Conservation (phyloP, 1,284 basidiomycete species). For the Apiotrichum gracile region DNA sequence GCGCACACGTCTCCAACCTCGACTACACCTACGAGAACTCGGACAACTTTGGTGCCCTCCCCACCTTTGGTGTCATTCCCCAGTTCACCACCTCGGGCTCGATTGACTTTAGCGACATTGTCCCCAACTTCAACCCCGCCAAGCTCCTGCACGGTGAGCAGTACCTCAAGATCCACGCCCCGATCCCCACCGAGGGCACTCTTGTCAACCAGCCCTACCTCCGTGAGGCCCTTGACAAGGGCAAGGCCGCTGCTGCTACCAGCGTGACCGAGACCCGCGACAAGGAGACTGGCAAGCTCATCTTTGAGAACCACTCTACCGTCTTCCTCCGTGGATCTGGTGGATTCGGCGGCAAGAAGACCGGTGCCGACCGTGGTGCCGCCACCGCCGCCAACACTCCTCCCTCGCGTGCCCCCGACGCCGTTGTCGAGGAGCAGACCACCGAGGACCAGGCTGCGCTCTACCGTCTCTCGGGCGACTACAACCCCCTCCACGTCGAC, state of each 20-base stretch:
- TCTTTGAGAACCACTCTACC: conserved; percentile 91
- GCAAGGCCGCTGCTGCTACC: conserved; percentile 86
- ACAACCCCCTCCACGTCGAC: conserved; percentile 88
- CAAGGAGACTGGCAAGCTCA: conserved; percentile 66
- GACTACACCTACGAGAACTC: conserved; percentile 87
- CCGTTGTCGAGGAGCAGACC: conserved; percentile 80
- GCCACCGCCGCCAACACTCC: conserved; percentile 78
- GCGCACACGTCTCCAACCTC: conserved; percentile 88
- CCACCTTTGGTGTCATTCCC: conserved; percentile 95
- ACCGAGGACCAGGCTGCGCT: conserved; percentile 73
- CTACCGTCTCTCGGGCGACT: conserved; percentile 84
- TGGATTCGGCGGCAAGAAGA: conserved; percentile 89
- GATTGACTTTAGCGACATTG: conserved; percentile 69
- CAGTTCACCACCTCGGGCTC: conserved; percentile 67
- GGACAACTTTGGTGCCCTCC: conserved; percentile 75
- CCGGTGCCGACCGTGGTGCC: conserved; percentile 75
- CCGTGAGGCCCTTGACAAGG: conserved; percentile 53
- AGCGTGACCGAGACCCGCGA: conserved; percentile 71
- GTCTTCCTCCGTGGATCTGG: conserved; percentile 90
- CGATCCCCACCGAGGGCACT: conserved; percentile 81
- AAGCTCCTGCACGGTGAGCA: conserved; percentile 98
- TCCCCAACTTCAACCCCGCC: conserved; percentile 88
- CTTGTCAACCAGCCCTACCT: conserved; percentile 66
- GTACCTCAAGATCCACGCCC: conserved; percentile 79
- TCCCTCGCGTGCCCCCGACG: conserved; percentile 78